Base-by-base conservation (phyloP, 2,329 filamentous ascomycete genomes). In the Nemania diffusa region DNA sequence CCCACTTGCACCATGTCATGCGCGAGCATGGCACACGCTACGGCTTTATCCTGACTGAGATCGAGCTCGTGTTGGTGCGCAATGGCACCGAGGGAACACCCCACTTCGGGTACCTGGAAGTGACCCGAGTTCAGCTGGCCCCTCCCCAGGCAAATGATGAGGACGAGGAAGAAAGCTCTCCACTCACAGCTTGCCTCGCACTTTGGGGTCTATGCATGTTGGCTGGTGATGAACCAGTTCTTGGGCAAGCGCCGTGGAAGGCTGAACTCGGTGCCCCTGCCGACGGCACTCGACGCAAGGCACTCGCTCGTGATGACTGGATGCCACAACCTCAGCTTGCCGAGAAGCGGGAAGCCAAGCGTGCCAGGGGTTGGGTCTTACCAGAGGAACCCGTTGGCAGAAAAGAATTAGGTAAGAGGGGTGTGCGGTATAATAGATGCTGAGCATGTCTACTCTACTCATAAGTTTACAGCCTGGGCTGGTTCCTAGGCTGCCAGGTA, bases 41-140 rank as follows among this genome's bases (percentile, higher is more conserved):
- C 79, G 95, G 95, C 62, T 98, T 97, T 84, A 95, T 98, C 79
- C 89, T 97, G 76, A 97, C 93, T 0, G 95, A 97, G 81, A 97
- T 97, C 74, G 95, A 98, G 81, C 89, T 97, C 8, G 90, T 97
- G 44, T 90, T 96, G 73, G 93, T 97, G 0, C 92, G 94, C 74
- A 92, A 92, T 72, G 94, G 94, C 59, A 87, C 78, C 73, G 90
- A 85, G 75, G 81, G 85, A 46, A 89, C 89, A 0, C 94, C 94
- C 0, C 90, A 93, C 78, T 97, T 97, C 76, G 94, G 95, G n/a
- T 93, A 90, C 79, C 84, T 97, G 5, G 94, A 98, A 79, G 86
- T 97, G 29, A 82, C 84, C 20, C 85, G 83, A 50, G 84, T 90
- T 22, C 87, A 87, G 73, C 84, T 90, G 44, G 84, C 84, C n/a